Conservation (phyloP, 768 basidiomycete genomes). For the Imleria badia region DNA sequence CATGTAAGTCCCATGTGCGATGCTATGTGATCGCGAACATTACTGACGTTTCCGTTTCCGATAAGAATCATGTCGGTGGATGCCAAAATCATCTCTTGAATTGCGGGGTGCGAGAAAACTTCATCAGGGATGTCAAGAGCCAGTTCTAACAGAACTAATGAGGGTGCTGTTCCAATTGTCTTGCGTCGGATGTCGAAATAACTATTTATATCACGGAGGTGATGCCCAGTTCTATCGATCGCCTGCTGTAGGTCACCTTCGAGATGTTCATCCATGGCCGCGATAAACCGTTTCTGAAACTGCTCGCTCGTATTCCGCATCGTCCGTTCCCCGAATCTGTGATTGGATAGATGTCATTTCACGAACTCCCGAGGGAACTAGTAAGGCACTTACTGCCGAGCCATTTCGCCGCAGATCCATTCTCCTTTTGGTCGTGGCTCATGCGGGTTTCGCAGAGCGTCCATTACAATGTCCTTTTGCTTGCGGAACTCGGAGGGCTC, state of each 20-base stretch:
- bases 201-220: slow-evolving; percentile 36
- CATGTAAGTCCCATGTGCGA: not conserved
- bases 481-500: slow-evolving; percentile 29
- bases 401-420: slow-evolving; percentile 14
- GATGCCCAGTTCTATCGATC: slow-evolving; percentile 4
- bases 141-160: slow-evolving; percentile 20
- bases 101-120: slow-evolving; percentile 38
- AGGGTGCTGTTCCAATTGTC: slow-evolving; percentile 19
- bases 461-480: slow-evolving; percentile 23
- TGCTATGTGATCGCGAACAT: not conserved
- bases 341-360: not conserved
- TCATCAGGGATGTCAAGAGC: slow-evolving; percentile 38
- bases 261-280: not conserved
- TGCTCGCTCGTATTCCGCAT: slow-evolving; percentile 5
- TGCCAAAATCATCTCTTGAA: slow-evolving; percentile 29
- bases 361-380: no score
- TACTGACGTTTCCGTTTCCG: slow-evolving; percentile 34
- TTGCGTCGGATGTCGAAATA: slow-evolving; percentile 44
- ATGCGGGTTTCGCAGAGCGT: slow-evolving; percentile 14
- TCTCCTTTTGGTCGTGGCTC: slow-evolving; percentile 14
- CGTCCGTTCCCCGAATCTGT: slow-evolving; percentile 16
- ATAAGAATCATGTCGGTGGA: slow-evolving; percentile 38
- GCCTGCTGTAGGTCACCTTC: slow-evolving; percentile 1
- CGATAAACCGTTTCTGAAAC: slow-evolving; percentile 4
- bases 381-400: slow-evolving; percentile 12